Percentiles rank a stretch among this genome's conserved stretches.
phyloP scores from a whole-genome alignment of 139 green algal species.

The Chlorella sorokiniana region DNA sequence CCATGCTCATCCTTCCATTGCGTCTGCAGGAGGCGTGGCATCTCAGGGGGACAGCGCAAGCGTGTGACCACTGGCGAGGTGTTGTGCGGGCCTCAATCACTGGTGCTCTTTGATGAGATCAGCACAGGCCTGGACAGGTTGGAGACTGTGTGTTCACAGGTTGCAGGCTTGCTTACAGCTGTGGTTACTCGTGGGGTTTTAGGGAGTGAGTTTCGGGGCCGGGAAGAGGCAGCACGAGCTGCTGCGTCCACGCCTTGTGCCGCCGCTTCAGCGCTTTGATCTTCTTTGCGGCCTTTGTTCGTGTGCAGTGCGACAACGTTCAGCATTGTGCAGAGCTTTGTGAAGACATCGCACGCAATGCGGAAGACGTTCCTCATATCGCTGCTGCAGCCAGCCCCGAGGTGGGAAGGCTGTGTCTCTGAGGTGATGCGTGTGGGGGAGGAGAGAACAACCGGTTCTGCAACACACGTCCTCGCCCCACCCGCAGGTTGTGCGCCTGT shows the following conservation, averaged over 20 bases:
- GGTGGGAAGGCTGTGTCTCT: too few species aligned
- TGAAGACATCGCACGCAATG: slow-evolving; percentile 42
- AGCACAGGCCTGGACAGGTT: slow-evolving; percentile 59
- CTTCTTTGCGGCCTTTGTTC: slow-evolving; percentile 7
- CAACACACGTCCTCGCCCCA: background rate
- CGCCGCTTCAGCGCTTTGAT: background rate
- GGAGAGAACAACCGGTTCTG: background rate
- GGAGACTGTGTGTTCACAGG: background rate
- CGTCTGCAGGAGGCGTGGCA: slow-evolving; percentile 11
- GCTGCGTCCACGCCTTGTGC: too few species aligned
- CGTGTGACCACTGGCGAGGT: slow-evolving; percentile 75
- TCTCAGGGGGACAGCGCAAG: slow-evolving; percentile 65
- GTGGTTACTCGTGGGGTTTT: too few species aligned
- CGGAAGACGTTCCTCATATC: slow-evolving; percentile 55
- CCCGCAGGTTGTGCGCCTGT: slow-evolving; percentile 52
- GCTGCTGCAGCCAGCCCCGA: slow-evolving; percentile 91
- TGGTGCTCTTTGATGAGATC: slow-evolving; percentile 57
- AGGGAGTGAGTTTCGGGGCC: too few species aligned
- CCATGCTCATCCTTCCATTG: too few species aligned
- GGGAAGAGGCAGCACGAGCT: too few species aligned
- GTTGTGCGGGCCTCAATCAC: slow-evolving; percentile 52
- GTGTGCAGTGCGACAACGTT: slow-evolving; percentile 69
- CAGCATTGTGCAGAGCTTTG: slow-evolving; percentile 54
- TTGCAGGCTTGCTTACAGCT: background rate
- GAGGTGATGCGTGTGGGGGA: too few species aligned